Conservation (phyloP, 148 eudicot species). For the Nepenthes gracilis region DNA sequence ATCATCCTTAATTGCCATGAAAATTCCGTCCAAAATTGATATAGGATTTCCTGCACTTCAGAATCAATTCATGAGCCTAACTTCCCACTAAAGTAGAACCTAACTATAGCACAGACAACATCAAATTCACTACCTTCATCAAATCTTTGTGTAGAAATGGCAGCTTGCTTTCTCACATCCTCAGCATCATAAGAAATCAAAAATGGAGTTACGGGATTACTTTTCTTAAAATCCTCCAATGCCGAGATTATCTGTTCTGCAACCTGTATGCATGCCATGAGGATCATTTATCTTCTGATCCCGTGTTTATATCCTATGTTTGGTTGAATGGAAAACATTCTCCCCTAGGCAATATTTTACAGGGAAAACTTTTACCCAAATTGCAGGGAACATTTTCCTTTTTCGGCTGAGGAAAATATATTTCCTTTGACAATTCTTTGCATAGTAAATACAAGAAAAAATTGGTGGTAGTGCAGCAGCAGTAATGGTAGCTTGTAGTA, state of each 20-base stretch:
- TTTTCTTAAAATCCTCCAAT: conserved; percentile 72
- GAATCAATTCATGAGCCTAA: conserved; percentile 6
- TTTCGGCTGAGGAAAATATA: no score
- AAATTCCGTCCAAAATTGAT: conserved; percentile 85
- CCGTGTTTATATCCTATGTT: no score
- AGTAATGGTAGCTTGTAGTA: no score
- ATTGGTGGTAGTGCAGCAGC: no score
- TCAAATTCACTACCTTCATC: conserved; percentile 55
- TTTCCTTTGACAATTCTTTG: no score
- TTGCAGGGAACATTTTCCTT: no score
- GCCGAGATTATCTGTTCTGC: conserved; percentile 74
- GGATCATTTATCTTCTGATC: not conserved
- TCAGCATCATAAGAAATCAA: conserved; percentile 69
- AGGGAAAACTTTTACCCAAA: no score
- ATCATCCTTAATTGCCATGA: conserved; percentile 95
- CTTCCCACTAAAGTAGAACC: not conserved
- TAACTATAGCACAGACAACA: not conserved
- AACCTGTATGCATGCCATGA: conserved; percentile 31
- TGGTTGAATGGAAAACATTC: no score
- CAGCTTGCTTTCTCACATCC: conserved; percentile 87
- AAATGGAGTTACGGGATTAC: conserved; percentile 63
- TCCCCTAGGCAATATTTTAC: no score
- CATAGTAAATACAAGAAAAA: no score
- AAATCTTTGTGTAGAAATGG: conserved; percentile 81
- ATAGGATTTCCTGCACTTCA: conserved; percentile 56